Base-by-base conservation (phyloP, 1,139 yeast species). In the Blastobotrys persicus region DNA sequence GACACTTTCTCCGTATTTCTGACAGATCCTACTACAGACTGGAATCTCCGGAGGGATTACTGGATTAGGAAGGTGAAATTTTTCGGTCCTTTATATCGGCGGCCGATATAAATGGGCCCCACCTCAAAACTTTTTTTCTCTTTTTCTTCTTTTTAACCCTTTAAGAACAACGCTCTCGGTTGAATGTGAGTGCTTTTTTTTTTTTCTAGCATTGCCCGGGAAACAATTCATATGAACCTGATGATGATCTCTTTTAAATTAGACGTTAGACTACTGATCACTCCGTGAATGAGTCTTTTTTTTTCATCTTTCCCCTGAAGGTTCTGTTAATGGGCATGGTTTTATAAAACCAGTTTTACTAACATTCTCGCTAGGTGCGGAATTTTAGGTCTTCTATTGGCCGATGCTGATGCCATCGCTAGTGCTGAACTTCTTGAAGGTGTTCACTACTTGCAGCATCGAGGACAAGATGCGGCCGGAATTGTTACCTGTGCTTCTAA, bases 381-480 rank as follows among this genome's bases (percentile, higher is more conserved):
- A 61, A 85, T 92, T 56, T 74, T 91, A 61, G 98, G 96, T 55
- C 77, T 91, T 50, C 86, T 88, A 44, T 75, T 88, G 55, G 88
- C 96, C 12, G 88, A 89, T 68, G 85, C 83, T 58, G 70, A 75
- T 31, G 78, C 77, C 47, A 77, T 79, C 51, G 97, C 87, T 47
- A 94, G 96, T 17, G 82, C 95, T 7, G 98, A 91, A 65, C 75
- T 92, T 49, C 83, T 88, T 55, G 98, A 92, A 68, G 97, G 96
- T 16, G 87, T 95, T 55, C 82, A 89, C 75, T 92, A 85, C 67
- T 75, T 92, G 55, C 99, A 92, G 67, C 99, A 92, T 67, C 80
- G 99, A 65, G 99, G 99, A 43, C 99, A 92, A 71, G 99, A 92
- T 68, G 99, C 99, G 11, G 97, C 98, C n/a, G 99, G 99, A 56